Conservation (phyloP, 1,284 basidiomycete species). For the Marasmius tenuissimus region DNA sequence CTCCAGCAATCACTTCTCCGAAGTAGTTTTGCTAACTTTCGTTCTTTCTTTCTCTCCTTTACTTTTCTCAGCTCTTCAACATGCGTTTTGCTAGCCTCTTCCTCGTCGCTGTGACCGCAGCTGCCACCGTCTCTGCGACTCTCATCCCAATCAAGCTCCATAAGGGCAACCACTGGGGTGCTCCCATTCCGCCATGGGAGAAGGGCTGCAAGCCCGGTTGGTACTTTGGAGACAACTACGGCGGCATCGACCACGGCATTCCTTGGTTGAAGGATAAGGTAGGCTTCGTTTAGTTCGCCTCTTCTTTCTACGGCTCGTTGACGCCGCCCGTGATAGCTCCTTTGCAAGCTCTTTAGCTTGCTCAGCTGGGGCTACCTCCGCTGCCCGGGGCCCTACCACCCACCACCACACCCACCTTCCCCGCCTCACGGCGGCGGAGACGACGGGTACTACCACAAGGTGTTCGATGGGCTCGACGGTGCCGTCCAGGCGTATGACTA, state of each 20-base stretch:
- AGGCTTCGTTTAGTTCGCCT: neutral
- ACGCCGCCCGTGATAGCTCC: constrained; percentile 14
- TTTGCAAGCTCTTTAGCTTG: constrained; percentile 24
- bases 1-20: too few relatives aligned
- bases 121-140: neutral
- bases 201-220: constrained; percentile 24
- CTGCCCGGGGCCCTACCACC: constrained; percentile 16
- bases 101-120: neutral
- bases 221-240: constrained; percentile 28
- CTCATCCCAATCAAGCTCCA: neutral
- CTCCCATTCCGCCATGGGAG: constrained; percentile 28
- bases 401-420: neutral
- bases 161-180: constrained; percentile 23
- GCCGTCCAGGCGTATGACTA: constrained; percentile 29
- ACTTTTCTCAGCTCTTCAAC: too few relatives aligned
- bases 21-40: too few relatives aligned
- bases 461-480: constrained; percentile 26
- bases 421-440: constrained; percentile 16
- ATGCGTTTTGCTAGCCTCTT: too few relatives aligned
- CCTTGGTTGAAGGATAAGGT: constrained; percentile 14
- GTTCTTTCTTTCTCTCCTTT: too few relatives aligned
- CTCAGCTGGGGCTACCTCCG: constrained; percentile 17
- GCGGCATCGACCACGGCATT: constrained; percentile 14
- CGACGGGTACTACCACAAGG: constrained; percentile 19
- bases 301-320: neutral